Percentiles rank a stretch among this genome's conserved stretches.
phyloP scores from a whole-genome alignment of 1,284 basidiomycete genomes.

The Baeospora myosura region DNA sequence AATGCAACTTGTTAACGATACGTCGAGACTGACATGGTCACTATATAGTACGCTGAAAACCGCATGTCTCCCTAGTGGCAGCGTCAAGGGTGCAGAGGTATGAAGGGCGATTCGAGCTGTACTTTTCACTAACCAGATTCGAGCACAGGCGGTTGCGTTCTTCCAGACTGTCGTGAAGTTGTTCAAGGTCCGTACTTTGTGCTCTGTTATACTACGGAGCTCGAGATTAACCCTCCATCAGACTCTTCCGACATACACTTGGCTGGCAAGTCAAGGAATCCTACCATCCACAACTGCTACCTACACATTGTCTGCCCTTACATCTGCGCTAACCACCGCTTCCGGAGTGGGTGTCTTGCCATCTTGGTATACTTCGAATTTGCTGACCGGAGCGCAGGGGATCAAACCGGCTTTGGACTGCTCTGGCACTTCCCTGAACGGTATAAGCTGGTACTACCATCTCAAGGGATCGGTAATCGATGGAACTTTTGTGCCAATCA shows the following conservation, averaged over 20 bases:
- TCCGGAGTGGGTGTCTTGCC: constrained; percentile 30
- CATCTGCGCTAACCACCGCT: constrained; percentile 46
- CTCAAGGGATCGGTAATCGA: constrained; percentile 60
- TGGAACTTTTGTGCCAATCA: constrained; percentile 53
- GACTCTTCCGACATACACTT: constrained; percentile 66
- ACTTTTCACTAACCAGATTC: constrained; percentile 9
- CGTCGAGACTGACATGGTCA: background rate
- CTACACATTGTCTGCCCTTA: constrained; percentile 51
- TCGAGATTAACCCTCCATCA: constrained; percentile 16
- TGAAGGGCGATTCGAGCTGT: background rate
- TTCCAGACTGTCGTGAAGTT: constrained; percentile 59
- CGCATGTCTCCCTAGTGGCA: constrained; percentile 52
- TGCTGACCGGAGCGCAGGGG: too few species aligned
- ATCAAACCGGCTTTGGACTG: constrained; percentile 57
- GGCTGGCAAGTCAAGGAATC: constrained; percentile 66
- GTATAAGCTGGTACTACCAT: constrained; percentile 64
- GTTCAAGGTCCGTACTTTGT: constrained; percentile 43
- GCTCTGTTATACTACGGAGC: background rate
- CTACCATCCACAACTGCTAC: constrained; percentile 53
- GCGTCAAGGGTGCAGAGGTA: constrained; percentile 53
- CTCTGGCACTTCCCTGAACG: constrained; percentile 35
- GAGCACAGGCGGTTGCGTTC: constrained; percentile 57
- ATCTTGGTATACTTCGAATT: too few species aligned
- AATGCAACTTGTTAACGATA: too few species aligned
- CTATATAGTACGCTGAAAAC: constrained; percentile 48